These are phyloP conservation scores for Chloranthus sessilifolius DNA, from an alignment of 164 flowering plant species.

Conservation along the genomic window DNA sequence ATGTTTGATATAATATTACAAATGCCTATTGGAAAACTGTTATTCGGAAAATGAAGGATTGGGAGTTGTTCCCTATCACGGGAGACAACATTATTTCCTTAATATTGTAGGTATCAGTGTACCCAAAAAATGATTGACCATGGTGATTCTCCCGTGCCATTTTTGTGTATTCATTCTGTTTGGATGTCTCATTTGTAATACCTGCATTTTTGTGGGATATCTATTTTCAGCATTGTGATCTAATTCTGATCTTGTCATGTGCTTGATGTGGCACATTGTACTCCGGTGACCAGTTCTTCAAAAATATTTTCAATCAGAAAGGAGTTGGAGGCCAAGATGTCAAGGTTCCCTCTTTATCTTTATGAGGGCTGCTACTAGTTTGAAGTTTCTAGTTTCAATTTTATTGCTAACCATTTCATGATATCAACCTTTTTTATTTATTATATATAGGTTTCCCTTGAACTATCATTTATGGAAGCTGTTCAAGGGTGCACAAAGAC, in stretches of 20 bases:
- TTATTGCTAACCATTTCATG: neutral
- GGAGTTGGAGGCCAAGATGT: conserved; percentile 57
- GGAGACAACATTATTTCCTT: too few relatives aligned
- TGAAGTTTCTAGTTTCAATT: neutral
- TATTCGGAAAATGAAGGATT: neutral
- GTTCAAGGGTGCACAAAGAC: conserved; percentile 90
- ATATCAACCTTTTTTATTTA: neutral
- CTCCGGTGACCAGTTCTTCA: conserved; percentile 19
- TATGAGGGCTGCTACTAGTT: too few relatives aligned
- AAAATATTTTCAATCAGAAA: conserved; percentile 28
- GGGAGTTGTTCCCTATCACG: too few relatives aligned
- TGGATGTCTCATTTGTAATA: too few relatives aligned
- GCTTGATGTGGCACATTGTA: conserved; percentile 4
- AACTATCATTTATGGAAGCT: conserved; percentile 97
- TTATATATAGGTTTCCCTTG: conserved; percentile 45
- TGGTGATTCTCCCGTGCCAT: too few relatives aligned
- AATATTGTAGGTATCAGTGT: too few relatives aligned
- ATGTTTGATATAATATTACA: neutral
- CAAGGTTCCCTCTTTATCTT: conserved; percentile 35
- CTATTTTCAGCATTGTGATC: neutral
- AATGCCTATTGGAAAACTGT: neutral
- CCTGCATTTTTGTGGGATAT: neutral
- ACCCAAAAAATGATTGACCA: too few relatives aligned
- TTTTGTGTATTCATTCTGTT: too few relatives aligned
- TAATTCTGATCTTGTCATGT: conserved; percentile 8